A percentile compares a stretch with the other conserved stretches of the same genome.
These are phyloP conservation scores for Zymoseptoria brevis DNA, from an alignment of 2,329 filamentous ascomycete species.

Conservation along the genomic window DNA sequence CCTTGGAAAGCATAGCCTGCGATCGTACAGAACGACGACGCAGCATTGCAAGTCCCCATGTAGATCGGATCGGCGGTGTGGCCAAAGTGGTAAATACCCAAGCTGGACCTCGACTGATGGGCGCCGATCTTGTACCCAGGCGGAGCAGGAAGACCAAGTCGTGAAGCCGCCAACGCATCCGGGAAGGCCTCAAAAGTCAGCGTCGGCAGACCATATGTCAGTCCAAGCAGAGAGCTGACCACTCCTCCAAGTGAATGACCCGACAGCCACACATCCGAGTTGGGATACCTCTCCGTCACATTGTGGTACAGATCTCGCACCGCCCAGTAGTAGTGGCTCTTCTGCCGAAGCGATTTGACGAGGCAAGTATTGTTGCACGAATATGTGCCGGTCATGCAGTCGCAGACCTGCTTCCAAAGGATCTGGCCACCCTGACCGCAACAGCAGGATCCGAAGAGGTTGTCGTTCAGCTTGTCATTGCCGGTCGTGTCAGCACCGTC, in stretches of 20 bases:
- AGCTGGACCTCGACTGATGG: conserved; percentile 61
- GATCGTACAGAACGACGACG: conserved; percentile 79
- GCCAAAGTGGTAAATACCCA: conserved; percentile 82
- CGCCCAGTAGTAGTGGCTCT: conserved; percentile 87
- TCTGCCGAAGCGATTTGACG: conserved; percentile 61
- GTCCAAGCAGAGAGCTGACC: conserved; percentile 75
- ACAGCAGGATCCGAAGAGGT: conserved; percentile 95
- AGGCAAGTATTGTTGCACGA: conserved; percentile 91
- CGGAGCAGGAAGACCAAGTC: conserved; percentile 77
- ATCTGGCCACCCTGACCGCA: conserved; percentile 88
- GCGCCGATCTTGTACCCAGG: conserved; percentile 65
- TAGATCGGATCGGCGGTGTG: conserved; percentile 94
- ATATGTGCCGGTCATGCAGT: conserved; percentile 81
- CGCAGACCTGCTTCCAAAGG: conserved; percentile 85
- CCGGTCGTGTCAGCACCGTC: conserved; percentile 96
- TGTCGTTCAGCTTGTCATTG: conserved; percentile 96
- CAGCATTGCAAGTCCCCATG: conserved; percentile 87
- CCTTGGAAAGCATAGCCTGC: conserved; percentile 91
- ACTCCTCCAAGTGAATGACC: conserved; percentile 91
- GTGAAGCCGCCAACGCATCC: conserved; percentile 76
- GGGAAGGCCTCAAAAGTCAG: conserved; percentile 91
- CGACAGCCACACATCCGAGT: conserved; percentile 77
- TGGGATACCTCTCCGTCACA: conserved; percentile 78
- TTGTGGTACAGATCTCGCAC: conserved; percentile 86
- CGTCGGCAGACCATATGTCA: conserved; percentile 86